Base-by-base conservation (phyloP, 2,329 filamentous ascomycete genomes). In the Monosporascus sp. region DNA sequence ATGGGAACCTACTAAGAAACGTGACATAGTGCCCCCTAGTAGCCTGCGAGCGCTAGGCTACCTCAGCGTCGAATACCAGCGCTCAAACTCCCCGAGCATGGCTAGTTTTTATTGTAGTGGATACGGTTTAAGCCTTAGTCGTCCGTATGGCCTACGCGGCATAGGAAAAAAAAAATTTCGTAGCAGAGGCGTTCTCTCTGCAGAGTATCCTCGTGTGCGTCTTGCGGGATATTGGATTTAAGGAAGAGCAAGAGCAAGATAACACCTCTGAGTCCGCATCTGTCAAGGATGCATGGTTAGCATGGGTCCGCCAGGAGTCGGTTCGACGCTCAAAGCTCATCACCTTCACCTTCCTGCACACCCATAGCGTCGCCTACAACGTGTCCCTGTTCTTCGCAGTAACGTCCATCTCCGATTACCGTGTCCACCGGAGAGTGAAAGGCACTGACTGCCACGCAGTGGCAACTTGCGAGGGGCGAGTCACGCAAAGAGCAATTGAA, bases 131-230 rank as follows among this genome's bases (percentile, higher is more conserved):
- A 0, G 64, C 69, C 1, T 56, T 73, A 7, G 66, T 72, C 6
- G 63, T 65, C 1, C 63, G 73, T 7, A 73, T 73, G 71, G 71
- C 66, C 1, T 72, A 65, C 31, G 71, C 71, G 0, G 72, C 71
- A 0, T 73, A 71, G 71, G 71, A 73, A 1, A 67, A 69, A 38
- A 60, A 61, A 11, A 48, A 59, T 0, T 60, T 72, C 9, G 54
- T 73, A 1, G 65, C 69, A 16, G 70, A 73, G 37, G 69, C 71
- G 0, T 72, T 73, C 19, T 56, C 57, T 0, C 37, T 73, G 0
- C 71, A 72, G 9, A 62, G 61, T 1, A 60, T 71, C 2, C 59
- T 73, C 1, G 66, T 67, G 0, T 68, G 71, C 11, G 59, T 70
- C 16, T 58, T 73, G 0, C 65, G 69, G 0, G 69, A 71, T 17